phyloP scores from a whole-genome alignment of 192 early-diverging fungal genomes.

The Coemansia sp. region DNA sequence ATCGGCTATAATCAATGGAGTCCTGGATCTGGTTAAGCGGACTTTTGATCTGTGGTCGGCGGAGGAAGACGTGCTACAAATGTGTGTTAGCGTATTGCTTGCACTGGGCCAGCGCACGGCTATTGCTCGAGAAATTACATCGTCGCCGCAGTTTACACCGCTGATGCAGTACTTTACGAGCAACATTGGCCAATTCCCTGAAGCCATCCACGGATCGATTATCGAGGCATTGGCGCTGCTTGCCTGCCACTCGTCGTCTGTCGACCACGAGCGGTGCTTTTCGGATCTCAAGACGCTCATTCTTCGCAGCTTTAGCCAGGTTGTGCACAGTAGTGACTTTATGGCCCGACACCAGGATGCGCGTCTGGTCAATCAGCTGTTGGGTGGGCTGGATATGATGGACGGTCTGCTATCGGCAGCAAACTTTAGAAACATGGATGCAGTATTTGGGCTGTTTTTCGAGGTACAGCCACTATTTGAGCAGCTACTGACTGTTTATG shows the following conservation, averaged over 20 bases:
- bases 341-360: constrained; percentile 15
- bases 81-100: constrained; percentile 40
- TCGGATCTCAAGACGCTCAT: constrained; percentile 34
- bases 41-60: constrained; percentile 44
- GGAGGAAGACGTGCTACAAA: constrained; percentile 45
- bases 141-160: constrained; percentile 26
- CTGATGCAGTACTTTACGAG: constrained; percentile 33
- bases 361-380: constrained; percentile 22
- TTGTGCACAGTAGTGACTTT: constrained; percentile 7
- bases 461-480: constrained; percentile 37
- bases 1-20: constrained; percentile 16
- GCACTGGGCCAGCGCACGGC: constrained; percentile 33
- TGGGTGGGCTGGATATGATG: constrained; percentile 53
- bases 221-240: constrained; percentile 40
- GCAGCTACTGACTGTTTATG: constrained; percentile 27
- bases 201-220: constrained; percentile 42
- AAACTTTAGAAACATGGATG: constrained; percentile 44
- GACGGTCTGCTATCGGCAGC: constrained; percentile 48
- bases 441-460: constrained; percentile 41
- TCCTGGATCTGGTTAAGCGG: constrained; percentile 27
- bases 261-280: constrained; percentile 30
- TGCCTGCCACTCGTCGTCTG: constrained; percentile 32
- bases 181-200: constrained; percentile 41
- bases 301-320: constrained; percentile 15
- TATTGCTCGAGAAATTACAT: constrained; percentile 34